Evolutionary conservation across 352 stramenopile genomes (phyloP).

Genomic region (Thalassiosira exigua): DNA sequence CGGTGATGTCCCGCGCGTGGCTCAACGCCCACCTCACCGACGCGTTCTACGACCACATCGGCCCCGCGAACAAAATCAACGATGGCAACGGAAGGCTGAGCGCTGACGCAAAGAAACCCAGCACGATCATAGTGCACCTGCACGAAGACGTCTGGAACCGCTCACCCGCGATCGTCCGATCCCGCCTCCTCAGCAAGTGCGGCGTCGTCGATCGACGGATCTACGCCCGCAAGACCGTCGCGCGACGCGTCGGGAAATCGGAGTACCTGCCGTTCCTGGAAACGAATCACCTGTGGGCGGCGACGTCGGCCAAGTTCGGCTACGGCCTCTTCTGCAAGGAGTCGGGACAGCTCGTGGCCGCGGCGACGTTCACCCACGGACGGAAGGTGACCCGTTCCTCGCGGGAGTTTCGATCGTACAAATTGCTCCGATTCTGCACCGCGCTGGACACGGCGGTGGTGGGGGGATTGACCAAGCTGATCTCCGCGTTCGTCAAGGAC

Average conservation of each 20-base stretch:
- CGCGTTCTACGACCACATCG: slow-evolving; percentile 28
- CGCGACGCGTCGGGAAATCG: slow-evolving; percentile 41
- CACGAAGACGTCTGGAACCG: slow-evolving; percentile 77
- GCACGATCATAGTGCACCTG: slow-evolving; percentile 65
- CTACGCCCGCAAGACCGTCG: slow-evolving; percentile 69
- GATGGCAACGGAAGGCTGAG: not conserved
- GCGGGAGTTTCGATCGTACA: slow-evolving; percentile 52
- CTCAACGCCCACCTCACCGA: slow-evolving; percentile 48
- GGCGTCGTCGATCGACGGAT: slow-evolving; percentile 33
- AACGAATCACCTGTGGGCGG: slow-evolving; percentile 74
- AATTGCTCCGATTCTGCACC: slow-evolving; percentile 77
- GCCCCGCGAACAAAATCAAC: not conserved
- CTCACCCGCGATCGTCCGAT: slow-evolving; percentile 60
- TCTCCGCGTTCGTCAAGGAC: slow-evolving; percentile 63
- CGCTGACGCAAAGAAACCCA: slow-evolving; percentile 1
- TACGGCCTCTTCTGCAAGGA: slow-evolving; percentile 69
- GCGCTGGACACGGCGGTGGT: slow-evolving; percentile 58
- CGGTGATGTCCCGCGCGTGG: slow-evolving; percentile 39
- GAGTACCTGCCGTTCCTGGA: slow-evolving; percentile 68
- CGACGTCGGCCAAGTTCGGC: slow-evolving; percentile 62
- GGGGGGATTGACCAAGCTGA: slow-evolving; percentile 74
- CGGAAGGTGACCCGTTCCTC: slow-evolving; percentile 56
- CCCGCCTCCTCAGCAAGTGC: slow-evolving; percentile 50
- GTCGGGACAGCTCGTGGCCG: slow-evolving; percentile 45
- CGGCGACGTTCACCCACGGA: slow-evolving; percentile 54